phyloP scores from a whole-genome alignment of 179 eudicot species.

The Vitellaria paradoxa region DNA sequence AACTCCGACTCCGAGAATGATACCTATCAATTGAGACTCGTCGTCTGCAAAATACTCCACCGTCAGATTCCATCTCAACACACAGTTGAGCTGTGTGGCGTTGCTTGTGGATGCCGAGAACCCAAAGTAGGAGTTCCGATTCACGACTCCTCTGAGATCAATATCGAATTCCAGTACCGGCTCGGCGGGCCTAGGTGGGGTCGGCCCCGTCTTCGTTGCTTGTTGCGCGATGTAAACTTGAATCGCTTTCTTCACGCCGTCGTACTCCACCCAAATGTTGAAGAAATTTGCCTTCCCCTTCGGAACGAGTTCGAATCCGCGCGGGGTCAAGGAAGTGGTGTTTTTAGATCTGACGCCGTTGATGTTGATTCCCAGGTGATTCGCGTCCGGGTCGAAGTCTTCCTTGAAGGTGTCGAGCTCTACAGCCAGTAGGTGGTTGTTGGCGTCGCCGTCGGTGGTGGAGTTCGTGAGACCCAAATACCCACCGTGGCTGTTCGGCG shows the following conservation, averaged over 20 bases:
- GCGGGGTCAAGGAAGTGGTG: conserved; percentile 27
- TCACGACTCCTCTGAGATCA: conserved; percentile 42
- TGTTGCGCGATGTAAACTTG: conserved; percentile 54
- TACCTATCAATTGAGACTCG: not conserved
- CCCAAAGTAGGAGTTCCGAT: conserved; percentile 61
- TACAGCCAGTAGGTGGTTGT: conserved; percentile 57
- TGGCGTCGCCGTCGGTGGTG: conserved; percentile 31
- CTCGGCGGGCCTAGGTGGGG: conserved; percentile 33
- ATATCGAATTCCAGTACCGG: conserved; percentile 42
- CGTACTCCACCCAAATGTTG: conserved; percentile 71
- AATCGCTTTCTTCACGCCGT: conserved; percentile 42
- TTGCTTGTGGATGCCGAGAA: conserved; percentile 74
- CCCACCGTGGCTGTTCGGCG: conserved; percentile 45
- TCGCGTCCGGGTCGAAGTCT: conserved; percentile 56
- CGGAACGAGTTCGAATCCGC: conserved; percentile 45
- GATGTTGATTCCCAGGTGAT: conserved; percentile 64
- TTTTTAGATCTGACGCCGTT: conserved; percentile 44
- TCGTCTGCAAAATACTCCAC: conserved; percentile 32
- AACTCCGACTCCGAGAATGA: conserved; percentile 26
- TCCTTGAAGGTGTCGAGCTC: conserved; percentile 71
- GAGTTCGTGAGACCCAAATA: conserved; percentile 71
- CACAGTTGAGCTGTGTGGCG: conserved; percentile 59
- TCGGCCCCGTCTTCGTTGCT: conserved; percentile 3
- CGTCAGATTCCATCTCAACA: conserved; percentile 75
- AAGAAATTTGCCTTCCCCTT: conserved; percentile 28